Conservation (phyloP, 2,329 filamentous ascomycete genomes). For the Monosporascus cannonballus region DNA sequence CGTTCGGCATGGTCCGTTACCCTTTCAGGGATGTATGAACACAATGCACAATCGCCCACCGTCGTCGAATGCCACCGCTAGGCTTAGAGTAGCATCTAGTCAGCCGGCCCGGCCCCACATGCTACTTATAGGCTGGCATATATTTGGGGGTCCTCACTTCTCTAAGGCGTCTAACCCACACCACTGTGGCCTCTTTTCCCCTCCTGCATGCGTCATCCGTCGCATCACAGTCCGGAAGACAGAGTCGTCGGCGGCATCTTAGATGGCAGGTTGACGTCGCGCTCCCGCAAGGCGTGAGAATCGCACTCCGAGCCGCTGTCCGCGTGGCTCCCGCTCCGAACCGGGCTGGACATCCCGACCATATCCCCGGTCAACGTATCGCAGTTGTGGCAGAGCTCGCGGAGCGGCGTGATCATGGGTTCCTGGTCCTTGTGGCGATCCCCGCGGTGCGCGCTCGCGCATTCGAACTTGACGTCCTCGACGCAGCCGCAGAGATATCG, state of each 20-base stretch:
- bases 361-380: not conserved
- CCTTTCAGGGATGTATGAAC: too few relatives aligned
- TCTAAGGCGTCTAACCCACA: not conserved
- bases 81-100: too few relatives aligned
- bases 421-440: not conserved
- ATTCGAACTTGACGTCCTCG: conserved; percentile 16
- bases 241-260: not conserved
- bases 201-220: too few relatives aligned
- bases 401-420: conserved; percentile 3
- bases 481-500: conserved; percentile 20
- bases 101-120: too few relatives aligned
- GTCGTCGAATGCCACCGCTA: too few relatives aligned
- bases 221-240: not conserved
- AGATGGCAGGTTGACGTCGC: conserved; percentile 3
- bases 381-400: conserved; percentile 19
- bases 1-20: too few relatives aligned
- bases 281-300: conserved; percentile 2
- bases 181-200: too few relatives aligned
- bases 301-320: not conserved
- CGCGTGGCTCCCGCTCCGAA: not conserved
- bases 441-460: conserved; percentile 3
- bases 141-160: not conserved
- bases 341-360: not conserved
- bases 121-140: too few relatives aligned
- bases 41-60: too few relatives aligned